A percentile compares a stretch with the other conserved stretches of the same genome.
These are phyloP conservation scores for Stropharia rugosoannulata DNA, from an alignment of 768 basidiomycete species.

Conservation along the genomic window DNA sequence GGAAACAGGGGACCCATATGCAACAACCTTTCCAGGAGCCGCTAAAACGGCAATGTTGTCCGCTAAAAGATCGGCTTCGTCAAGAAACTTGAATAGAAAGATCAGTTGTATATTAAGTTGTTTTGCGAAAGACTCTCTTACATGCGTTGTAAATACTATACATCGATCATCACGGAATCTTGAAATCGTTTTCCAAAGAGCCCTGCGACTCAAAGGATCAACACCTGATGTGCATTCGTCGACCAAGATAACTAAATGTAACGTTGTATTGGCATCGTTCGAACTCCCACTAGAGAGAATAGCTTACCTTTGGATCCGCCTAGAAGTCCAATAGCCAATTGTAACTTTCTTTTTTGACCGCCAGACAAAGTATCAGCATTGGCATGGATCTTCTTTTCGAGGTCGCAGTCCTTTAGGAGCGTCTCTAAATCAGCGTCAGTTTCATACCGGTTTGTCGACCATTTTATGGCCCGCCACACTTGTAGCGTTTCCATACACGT, in stretches of 20 bases:
- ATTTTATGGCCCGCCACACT: slow-evolving; percentile 74
- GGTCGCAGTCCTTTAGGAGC: slow-evolving; percentile 69
- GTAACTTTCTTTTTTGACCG: slow-evolving; percentile 82
- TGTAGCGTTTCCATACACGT: slow-evolving; percentile 71
- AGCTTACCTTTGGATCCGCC: slow-evolving; percentile 66
- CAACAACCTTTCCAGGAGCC: slow-evolving; percentile 76
- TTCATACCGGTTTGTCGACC: slow-evolving; percentile 54
- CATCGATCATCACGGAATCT: slow-evolving; percentile 64
- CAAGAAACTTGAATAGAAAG: slow-evolving; percentile 51
- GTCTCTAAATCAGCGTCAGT: slow-evolving; percentile 59
- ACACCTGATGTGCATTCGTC: slow-evolving; percentile 80
- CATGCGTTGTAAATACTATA: slow-evolving; percentile 79
- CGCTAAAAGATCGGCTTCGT: slow-evolving; percentile 77
- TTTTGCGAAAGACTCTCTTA: slow-evolving; percentile 25
- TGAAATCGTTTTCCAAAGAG: slow-evolving; percentile 75
- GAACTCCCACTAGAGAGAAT: not conserved
- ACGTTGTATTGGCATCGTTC: not conserved
- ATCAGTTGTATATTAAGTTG: not conserved
- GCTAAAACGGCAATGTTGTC: slow-evolving; percentile 76
- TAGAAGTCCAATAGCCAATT: slow-evolving; percentile 75
- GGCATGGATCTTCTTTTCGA: slow-evolving; percentile 65
- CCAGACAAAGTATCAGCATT: slow-evolving; percentile 70
- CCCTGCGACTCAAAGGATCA: slow-evolving; percentile 75
- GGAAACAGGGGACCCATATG: slow-evolving; percentile 68
- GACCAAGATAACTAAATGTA: slow-evolving; percentile 45